Evolutionary conservation across 1,284 basidiomycete genomes (phyloP).

Genomic region (Rhodotorula sp.): DNA sequence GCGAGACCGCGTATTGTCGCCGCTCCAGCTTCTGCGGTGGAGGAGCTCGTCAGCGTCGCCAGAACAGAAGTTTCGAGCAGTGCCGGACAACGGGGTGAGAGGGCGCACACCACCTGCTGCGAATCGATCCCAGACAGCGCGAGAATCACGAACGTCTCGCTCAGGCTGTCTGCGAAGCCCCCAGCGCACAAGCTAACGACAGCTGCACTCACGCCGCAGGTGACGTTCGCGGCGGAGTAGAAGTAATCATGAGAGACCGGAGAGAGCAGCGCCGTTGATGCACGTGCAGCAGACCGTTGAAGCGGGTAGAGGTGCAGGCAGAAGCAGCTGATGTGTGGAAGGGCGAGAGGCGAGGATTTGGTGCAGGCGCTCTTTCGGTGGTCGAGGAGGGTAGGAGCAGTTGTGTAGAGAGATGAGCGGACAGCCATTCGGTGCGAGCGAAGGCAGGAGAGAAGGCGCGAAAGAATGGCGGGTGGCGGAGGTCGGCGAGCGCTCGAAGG

Average conservation of each 20-base stretch:
- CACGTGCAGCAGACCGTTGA: conserved; percentile 56
- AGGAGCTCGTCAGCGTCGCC: no score
- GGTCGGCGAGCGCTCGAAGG: background rate
- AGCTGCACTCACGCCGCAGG: background rate
- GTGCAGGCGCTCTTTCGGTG: no score
- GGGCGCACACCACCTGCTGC: background rate
- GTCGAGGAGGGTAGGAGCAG: background rate
- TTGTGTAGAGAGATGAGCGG: background rate
- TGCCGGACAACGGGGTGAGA: no score
- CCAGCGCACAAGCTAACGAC: conserved; percentile 4
- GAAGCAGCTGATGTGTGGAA: conserved; percentile 58
- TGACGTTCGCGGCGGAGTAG: background rate
- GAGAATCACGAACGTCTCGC: background rate
- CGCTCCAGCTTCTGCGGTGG: background rate
- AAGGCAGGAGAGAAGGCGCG: background rate
- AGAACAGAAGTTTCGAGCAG: no score
- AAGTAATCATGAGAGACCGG: conserved; percentile 12
- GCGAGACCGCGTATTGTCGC: background rate
- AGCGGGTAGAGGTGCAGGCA: conserved; percentile 89
- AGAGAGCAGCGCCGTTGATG: conserved; percentile 11
- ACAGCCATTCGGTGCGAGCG: no score
- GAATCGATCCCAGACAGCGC: background rate
- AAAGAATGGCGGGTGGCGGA: background rate
- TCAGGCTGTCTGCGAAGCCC: conserved; percentile 10
- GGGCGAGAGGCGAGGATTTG: background rate